phyloP scores from a whole-genome alignment of 345 rosid species.

The Eucalyptus regnans region DNA sequence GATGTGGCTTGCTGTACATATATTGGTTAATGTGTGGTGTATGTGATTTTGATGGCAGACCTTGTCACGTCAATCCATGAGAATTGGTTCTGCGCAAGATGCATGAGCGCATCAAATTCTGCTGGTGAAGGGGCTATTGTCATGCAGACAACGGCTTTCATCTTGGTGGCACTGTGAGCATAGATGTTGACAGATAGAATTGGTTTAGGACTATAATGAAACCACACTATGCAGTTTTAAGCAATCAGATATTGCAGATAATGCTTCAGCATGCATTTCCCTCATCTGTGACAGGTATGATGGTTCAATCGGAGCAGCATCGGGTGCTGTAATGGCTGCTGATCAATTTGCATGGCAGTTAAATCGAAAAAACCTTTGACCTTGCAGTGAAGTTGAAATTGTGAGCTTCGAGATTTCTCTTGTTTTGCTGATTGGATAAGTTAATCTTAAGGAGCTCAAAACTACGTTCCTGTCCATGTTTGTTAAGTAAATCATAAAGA shows the following conservation, averaged over 20 bases:
- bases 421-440: background rate
- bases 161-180: constrained; percentile 72
- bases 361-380: constrained; percentile 6
- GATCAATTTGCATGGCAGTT: constrained; percentile 58
- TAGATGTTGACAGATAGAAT: background rate
- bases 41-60: constrained; percentile 20
- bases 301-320: constrained; percentile 69
- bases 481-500: background rate
- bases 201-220: background rate
- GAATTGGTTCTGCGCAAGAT: constrained; percentile 79
- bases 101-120: constrained; percentile 45
- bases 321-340: constrained; percentile 55
- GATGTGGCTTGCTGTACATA: background rate
- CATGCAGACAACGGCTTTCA: constrained; percentile 52
- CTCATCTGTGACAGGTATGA: constrained; percentile 40
- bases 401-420: background rate
- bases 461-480: background rate
- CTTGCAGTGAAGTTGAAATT: background rate
- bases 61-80: constrained; percentile 66
- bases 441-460: background rate
- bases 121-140: constrained; percentile 86
- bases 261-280: background rate
- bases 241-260: background rate
- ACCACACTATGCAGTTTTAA: background rate
- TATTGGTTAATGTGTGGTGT: background rate